A percentile compares a stretch with the other conserved stretches of the same genome.
These are phyloP conservation scores for Alnus rubra DNA, from an alignment of 306 rosid species.

Conservation along the genomic window DNA sequence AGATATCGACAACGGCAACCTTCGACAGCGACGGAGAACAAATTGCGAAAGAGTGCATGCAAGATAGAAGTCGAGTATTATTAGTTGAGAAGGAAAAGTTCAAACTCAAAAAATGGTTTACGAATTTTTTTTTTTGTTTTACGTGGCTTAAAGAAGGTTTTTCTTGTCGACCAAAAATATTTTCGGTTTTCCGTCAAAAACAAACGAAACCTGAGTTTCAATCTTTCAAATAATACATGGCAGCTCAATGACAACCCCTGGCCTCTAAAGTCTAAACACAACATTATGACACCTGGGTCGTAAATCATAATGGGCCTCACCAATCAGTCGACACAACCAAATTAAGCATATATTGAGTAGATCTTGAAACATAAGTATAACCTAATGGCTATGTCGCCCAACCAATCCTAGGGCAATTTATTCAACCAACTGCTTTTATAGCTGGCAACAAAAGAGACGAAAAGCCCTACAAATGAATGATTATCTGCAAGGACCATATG, in stretches of 20 bases:
- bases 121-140: no score
- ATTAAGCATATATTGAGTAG: slow-evolving; percentile 29
- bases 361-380: slow-evolving; percentile 1
- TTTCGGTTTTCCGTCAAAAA: no score
- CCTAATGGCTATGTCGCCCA: slow-evolving; percentile 1
- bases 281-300: slow-evolving; percentile 27
- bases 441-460: slow-evolving; percentile 36
- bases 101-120: no score
- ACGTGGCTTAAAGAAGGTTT: no score
- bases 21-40: no score
- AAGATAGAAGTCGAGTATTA: no score
- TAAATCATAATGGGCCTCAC: slow-evolving; percentile 34
- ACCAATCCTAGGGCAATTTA: slow-evolving; percentile 20
- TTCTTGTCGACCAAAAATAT: no score
- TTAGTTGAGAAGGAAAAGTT: no score
- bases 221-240: no score
- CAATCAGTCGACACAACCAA: slow-evolving; percentile 31
- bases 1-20: no score
- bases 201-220: no score
- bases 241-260: slow-evolving; percentile 2
- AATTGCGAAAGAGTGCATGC: no score
- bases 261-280: background rate
- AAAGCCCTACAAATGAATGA: slow-evolving; percentile 38
- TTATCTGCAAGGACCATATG: slow-evolving; percentile 23
- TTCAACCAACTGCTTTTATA: slow-evolving; percentile 15